Evolutionary conservation across 106 monocot species (phyloP), one percentile per base, ranked within the genome.

Genomic region (Dioscorea dumetorum): DNA sequence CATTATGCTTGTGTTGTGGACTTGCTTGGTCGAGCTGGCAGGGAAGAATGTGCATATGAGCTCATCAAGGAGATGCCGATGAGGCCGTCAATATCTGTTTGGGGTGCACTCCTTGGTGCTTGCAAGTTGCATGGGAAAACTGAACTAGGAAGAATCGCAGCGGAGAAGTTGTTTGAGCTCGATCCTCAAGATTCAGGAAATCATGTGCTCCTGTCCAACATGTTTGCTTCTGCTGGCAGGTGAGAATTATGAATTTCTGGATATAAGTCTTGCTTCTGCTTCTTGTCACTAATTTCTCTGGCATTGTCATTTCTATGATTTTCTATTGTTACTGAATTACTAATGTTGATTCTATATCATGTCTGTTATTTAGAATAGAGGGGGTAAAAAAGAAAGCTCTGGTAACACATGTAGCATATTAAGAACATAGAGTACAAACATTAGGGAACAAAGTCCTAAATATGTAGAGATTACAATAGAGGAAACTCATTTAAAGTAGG

Each of bases 1-100:
- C 88, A 91, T 49, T 95, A 88, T 61, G 91, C 95, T 13, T 95
- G 95, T 48, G 73, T 86, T 15, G 95, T 95, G 19, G 95, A 91
- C 73, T 67, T 91, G 77, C 81, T 95, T 51, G 91, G 91, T 17
- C 88, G 91, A 61, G 90, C 91, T 19, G 95, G 95, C 17, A 83
- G 71, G 88, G 88, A 67, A 48, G 95, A 95, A 28, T 66, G 59
- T 18, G 91, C 95, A 1, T 91, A 83, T 59, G 83, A 88, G 64
- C 41, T 95, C n/a, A 88, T 95, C 50, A 73, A 76, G 75, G 68
- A 61, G 23, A 95, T 95, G 91, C 83, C 91, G 0, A 73, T 95
- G 64, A 76, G 61, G 48, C 95, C 95, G 0, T 83, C 85, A 24
- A 66, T 88, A 33, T 85, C 91, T 0, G 88, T 95, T 8, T 95